Base-by-base conservation (phyloP, 164 flowering plant species). In the Taxillus chinensis region DNA sequence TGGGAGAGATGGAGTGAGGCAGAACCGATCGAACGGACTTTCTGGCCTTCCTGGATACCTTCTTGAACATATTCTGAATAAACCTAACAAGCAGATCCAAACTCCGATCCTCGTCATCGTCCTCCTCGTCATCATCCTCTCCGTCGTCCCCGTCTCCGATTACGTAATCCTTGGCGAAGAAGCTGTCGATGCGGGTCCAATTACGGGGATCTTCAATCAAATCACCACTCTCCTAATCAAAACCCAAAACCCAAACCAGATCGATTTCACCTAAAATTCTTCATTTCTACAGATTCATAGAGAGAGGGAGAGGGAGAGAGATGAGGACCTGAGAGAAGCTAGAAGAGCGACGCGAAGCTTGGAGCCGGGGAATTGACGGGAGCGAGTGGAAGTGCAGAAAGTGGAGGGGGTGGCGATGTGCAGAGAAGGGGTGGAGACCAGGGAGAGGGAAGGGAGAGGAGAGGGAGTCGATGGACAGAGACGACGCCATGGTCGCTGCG, bases 1-100 rank as follows among this genome's bases (percentile, higher is more conserved):
- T 75, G 15, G 85, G 68, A 3, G 96, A 74, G 49, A 92, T 81
- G 8, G 87, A 63, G 15, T 73, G 16, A 3, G 96, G 98, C 38
- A 92, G 70, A 67, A 92, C 90, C 7, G 91, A 87, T 56, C 95
- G 84, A 1, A 84, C 91, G 15, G 96, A 90, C 70, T 75, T 86
- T 66, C 92, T 69, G 2, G 95, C 91, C 62, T 82, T 75, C 65
- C 67, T 73, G 8, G 98, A 87, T 38, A 89, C 48, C 76, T 89
- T 92, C 69, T 73, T 75, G 71, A 92, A 92, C 50, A 89, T 73
- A 68, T 82, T 92, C 65, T 89, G 77, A 27, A 89, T 68, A 69
- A 92, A 89, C 67, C 76, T 71, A 59, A 86, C 80, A 42, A 92
- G 71, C 41, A 89, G 78, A 73, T 89, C 98, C 73, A 92, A 74